phyloP scores from a whole-genome alignment of 306 rosid species.

The Carpinus fangiana region DNA sequence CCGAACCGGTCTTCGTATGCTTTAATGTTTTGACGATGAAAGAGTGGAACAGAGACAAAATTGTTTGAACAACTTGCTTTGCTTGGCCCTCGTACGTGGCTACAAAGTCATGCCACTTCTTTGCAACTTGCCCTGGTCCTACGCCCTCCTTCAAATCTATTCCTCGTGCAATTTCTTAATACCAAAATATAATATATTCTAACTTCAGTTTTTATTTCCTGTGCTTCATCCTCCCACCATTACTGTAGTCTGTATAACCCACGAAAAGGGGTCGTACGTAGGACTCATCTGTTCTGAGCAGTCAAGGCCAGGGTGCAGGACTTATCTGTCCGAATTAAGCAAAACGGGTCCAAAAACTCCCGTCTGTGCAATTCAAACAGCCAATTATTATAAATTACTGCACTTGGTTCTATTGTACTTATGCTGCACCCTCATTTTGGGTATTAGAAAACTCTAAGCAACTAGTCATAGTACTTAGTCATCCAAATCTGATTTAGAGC shows the following conservation, averaged over 20 bases:
- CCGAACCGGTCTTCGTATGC: not conserved
- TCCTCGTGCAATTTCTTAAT: constrained; percentile 10
- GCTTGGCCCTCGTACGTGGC: constrained; percentile 12
- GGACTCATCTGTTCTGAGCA: too few species aligned
- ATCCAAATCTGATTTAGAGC: not conserved
- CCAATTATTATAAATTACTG: too few species aligned
- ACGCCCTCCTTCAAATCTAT: not conserved
- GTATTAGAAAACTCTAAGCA: not conserved
- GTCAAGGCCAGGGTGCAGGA: too few species aligned
- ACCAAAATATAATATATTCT: too few species aligned
- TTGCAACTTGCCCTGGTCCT: constrained; percentile 36
- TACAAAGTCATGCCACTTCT: constrained; percentile 36
- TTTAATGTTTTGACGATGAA: not conserved
- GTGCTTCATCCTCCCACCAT: too few species aligned
- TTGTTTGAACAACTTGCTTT: constrained; percentile 26
- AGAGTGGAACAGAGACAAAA: constrained; percentile 18
- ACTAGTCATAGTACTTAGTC: not conserved
- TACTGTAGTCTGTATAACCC: too few species aligned
- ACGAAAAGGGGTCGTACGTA: too few species aligned
- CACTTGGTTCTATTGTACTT: not conserved
- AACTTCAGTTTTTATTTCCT: not conserved
- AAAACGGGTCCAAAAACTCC: too few species aligned
- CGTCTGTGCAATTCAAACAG: too few species aligned
- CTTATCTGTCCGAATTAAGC: too few species aligned
- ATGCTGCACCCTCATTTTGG: not conserved